Conservation (phyloP, 352 stramenopile species). For the Phytophthora uliginosa region DNA sequence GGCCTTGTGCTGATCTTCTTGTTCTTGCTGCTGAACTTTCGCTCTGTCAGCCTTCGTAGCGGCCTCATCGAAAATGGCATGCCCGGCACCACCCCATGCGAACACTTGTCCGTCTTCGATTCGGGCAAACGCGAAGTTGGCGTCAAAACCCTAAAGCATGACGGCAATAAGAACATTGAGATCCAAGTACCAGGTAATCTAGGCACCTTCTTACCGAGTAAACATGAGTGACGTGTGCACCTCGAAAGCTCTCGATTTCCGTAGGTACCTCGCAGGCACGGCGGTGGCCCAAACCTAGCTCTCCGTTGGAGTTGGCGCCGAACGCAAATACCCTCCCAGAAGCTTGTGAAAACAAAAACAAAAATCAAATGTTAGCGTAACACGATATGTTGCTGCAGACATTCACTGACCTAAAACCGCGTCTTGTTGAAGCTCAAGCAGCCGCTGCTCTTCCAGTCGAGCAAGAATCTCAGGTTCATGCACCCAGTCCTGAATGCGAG, state of each 20-base stretch:
- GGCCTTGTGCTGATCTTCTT: conserved; percentile 6
- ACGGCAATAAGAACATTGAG: background rate
- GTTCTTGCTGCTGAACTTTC: conserved; percentile 11
- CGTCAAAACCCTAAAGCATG: conserved; percentile 53
- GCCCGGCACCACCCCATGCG: conserved; percentile 87
- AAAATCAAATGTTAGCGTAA: background rate
- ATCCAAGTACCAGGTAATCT: background rate
- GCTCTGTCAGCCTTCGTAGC: background rate
- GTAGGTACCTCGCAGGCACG: conserved; percentile 41
- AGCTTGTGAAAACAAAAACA: conserved; percentile 20
- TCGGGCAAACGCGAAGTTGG: conserved; percentile 84
- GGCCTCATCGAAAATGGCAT: conserved; percentile 43
- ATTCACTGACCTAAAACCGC: conserved; percentile 47
- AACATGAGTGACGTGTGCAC: conserved; percentile 51
- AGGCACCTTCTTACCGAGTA: conserved; percentile 44
- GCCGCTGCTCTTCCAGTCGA: conserved; percentile 41
- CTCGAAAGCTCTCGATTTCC: conserved; percentile 69
- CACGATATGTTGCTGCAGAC: background rate
- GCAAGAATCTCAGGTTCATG: conserved; percentile 61
- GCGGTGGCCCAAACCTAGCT: conserved; percentile 72
- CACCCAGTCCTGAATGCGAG: conserved; percentile 81
- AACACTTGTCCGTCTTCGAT: conserved; percentile 87
- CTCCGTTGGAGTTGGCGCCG: conserved; percentile 70
- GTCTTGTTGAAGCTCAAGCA: conserved; percentile 50
- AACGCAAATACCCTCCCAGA: conserved; percentile 76